Percentiles rank a stretch among this genome's conserved stretches.
Conservation (phyloP, 805 yeast species). For the Candida namnaoensis region DNA sequence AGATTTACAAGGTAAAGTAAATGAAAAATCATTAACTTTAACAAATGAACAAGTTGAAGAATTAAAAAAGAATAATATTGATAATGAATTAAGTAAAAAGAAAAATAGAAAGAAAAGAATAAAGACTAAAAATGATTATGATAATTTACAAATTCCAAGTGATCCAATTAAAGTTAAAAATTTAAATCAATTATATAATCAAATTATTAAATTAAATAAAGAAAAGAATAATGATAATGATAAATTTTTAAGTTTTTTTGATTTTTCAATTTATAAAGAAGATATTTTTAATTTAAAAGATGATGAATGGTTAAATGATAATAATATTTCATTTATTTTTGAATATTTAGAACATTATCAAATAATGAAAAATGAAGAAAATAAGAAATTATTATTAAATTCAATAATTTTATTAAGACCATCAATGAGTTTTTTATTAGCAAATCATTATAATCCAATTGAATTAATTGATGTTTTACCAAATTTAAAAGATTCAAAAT, state of each 20-base stretch:
- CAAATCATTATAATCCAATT: slow-evolving; percentile 39
- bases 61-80: slow-evolving; percentile 4
- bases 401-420: slow-evolving; percentile 43
- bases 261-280: slow-evolving; percentile 46
- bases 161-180: slow-evolving; percentile 8
- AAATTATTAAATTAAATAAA: slow-evolving; percentile 7
- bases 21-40: not conserved
- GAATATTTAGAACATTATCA: slow-evolving; percentile 39
- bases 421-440: slow-evolving; percentile 52
- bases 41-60: not conserved
- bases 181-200: slow-evolving; percentile 8
- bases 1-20: slow-evolving; percentile 6
- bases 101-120: slow-evolving; percentile 4
- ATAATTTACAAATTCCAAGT: slow-evolving; percentile 8
- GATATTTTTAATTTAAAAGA: slow-evolving; percentile 51
- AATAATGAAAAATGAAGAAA: slow-evolving; percentile 10
- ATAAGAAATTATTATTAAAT: slow-evolving; percentile 16
- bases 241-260: slow-evolving; percentile 38
- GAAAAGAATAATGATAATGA: slow-evolving; percentile 2
- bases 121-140: slow-evolving; percentile 2
- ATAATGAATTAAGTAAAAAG: slow-evolving; percentile 1
- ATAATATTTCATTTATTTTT: slow-evolving; percentile 53
- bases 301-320: slow-evolving; percentile 71
- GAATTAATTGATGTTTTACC: slow-evolving; percentile 38
- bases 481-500: slow-evolving; percentile 29